A percentile compares a stretch with the other conserved stretches of the same genome.
phyloP scores from a whole-genome alignment of 2,329 filamentous ascomycete genomes.

The Botrytis elliptica region DNA sequence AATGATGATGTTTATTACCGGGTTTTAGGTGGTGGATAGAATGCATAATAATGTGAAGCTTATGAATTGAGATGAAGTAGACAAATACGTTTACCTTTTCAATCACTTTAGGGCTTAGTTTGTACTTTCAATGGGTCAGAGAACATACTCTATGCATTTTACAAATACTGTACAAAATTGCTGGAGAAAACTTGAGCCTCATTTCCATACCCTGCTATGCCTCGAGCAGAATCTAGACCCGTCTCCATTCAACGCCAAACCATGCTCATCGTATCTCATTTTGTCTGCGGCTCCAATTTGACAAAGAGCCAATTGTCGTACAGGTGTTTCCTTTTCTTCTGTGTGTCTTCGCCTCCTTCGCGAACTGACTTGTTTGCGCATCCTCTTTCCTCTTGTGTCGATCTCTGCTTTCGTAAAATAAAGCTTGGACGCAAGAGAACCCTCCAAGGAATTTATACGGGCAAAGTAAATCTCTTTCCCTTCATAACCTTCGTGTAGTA shows the following conservation, averaged over 20 bases:
- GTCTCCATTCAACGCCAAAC: conserved; percentile 33
- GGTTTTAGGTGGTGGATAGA: not conserved
- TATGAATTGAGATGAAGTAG: not conserved
- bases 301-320: not conserved
- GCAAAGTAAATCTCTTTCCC: conserved; percentile 84
- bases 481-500: conserved; percentile 97
- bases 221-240: conserved; percentile 29
- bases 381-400: not conserved
- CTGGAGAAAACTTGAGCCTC: conserved; percentile 15
- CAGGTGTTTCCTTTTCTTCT: not conserved
- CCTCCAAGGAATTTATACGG: conserved; percentile 55
- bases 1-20: not conserved
- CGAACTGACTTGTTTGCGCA: not conserved
- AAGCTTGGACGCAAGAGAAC: not conserved
- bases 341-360: not conserved
- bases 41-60: not conserved
- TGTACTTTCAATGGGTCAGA: not conserved
- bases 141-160: conserved; percentile 25
- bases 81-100: not conserved
- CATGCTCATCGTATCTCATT: conserved; percentile 28
- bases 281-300: not conserved
- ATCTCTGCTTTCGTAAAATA: not conserved
- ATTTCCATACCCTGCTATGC: not conserved
- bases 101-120: too few species aligned
- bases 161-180: conserved; percentile 24